A percentile compares a stretch with the other conserved stretches of the same genome.
phyloP scores from a whole-genome alignment of 495 filamentous ascomycete species.

The Aspergillus indologenus region DNA sequence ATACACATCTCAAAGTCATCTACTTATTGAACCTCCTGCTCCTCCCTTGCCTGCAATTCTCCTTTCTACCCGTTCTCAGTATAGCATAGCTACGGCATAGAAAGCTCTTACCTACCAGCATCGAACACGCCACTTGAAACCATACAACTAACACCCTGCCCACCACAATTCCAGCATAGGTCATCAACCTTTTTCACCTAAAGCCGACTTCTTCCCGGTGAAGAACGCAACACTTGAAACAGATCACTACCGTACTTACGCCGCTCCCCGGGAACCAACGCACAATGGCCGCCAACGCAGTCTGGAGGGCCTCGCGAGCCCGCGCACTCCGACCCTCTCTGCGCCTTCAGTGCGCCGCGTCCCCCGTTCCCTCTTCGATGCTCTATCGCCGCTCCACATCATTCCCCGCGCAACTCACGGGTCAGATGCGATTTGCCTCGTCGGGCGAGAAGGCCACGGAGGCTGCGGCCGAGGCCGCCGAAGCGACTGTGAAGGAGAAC shows the following conservation, averaged over 20 bases:
- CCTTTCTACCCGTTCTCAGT: not conserved
- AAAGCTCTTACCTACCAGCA: not conserved
- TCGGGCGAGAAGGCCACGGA: conserved; percentile 7
- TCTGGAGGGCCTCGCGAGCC: not conserved
- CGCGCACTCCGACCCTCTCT: not conserved
- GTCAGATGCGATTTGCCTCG: conserved; percentile 31
- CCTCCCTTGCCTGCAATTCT: not conserved
- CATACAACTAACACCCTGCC: too few species aligned
- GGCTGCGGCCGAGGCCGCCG: conserved; percentile 15
- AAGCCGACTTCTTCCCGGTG: not conserved
- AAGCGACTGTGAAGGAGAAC: conserved; percentile 14
- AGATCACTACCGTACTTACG: not conserved
- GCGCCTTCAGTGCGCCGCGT: not conserved
- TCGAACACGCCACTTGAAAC: too few species aligned
- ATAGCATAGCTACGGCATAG: not conserved
- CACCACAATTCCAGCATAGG: too few species aligned
- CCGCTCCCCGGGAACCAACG: too few species aligned
- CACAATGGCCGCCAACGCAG: not conserved
- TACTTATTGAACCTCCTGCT: too few species aligned
- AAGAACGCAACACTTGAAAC: too few species aligned
- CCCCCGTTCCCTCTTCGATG: not conserved
- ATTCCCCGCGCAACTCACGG: not conserved
- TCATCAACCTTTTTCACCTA: too few species aligned
- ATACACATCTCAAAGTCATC: too few species aligned
- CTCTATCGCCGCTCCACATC: not conserved